Base-by-base conservation (phyloP, 495 filamentous ascomycete species). In the Penicillium flavigenum region DNA sequence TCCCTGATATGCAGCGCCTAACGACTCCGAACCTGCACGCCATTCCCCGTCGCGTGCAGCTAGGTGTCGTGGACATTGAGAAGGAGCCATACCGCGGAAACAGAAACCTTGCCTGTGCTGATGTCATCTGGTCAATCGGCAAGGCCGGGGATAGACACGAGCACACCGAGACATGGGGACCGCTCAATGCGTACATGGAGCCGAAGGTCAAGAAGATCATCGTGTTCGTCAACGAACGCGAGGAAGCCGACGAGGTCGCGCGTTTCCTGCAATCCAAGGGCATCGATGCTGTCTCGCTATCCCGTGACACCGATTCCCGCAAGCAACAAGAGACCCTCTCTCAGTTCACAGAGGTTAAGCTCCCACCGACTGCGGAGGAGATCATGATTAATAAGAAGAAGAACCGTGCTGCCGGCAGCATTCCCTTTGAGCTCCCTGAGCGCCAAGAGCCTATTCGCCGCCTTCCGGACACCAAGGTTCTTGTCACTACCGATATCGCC, bases 161-260 rank as follows among this genome's bases (percentile, higher is more conserved):
- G 7, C 59, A 63, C 16, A 65, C 63, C 24, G 72, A 76, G 41
- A 54, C 66, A 12, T 69, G 65, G 29, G 67, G 66, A 7, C 72
- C 69, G 14, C 67, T 72, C 48, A 58, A 59, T 7, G 56, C 60
- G 17, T 72, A 71, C 56, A 72, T 70, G 58, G 71, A 62, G 5
- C 70, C 70, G n/a, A 86, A 88, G 51, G 75, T 88, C 19, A 96
- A 92, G 75, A 89, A 88, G 52, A 87, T 98, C 63, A 83, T 98
- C 58, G 93, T 98, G 1, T 98, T 98, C 63, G 95, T 98, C 69
- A 98, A 98, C 71, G 91, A 97, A 78, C 87, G 95, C 29, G 93
- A 98, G 65, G 89, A 88, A 60, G 87, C 94, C 0, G 77, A 82
- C 45, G 87, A 91, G 65, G 80, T 98, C 0, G 86, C 92, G 16